Base-by-base conservation (phyloP, 2,329 filamentous ascomycete species). In the Acrodontium crateriforme region DNA sequence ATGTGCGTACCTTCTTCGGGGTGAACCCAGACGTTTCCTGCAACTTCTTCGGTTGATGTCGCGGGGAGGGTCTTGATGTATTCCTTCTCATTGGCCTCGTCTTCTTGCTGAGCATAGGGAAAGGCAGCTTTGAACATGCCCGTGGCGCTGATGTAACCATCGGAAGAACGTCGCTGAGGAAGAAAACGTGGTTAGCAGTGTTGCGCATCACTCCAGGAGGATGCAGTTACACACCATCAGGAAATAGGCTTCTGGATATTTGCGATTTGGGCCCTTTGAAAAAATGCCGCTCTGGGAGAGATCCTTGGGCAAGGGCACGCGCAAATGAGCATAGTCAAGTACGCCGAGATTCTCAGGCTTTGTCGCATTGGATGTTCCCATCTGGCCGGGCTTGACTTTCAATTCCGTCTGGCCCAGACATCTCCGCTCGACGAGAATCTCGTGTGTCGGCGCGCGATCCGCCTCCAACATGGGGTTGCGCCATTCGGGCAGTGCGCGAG, bases 251-350 rank as follows among this genome's bases (percentile, higher is more conserved):
- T 83, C 83, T 4, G 89, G 87, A 35, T 63, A 69, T 38, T 63
- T 56, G 36, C 63, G 54, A 30, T 67, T 60, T 7, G 59, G 55
- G 51, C 75, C 75, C 34, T 75, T 77, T 47, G 81, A 78, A 63
- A 95, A 95, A 47, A 98, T 91, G 49, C 89, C 89, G 5, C 85
- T 93, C 16, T 68, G 69, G 36, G 75, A 72, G 42, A 95, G 76
- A 39, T 89, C 84, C 56, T 85, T 89, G 27, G 89, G 89, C 25
- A 98, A 62, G 9, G 89, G 87, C 35, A 85, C 87, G 49, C 87
- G 79, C 27, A 98, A 67, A 53, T 98, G 89, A 40, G 85, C 87
- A 56, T 98, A 98, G 57, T 95, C 89, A 53, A 98, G 93, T 25
- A 77, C 73, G 28, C 82, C 83, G 35, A 89, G 64, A 42, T 78